Evolutionary conservation across 2,329 filamentous ascomycete genomes (phyloP).

Genomic region (Knufia petricola): DNA sequence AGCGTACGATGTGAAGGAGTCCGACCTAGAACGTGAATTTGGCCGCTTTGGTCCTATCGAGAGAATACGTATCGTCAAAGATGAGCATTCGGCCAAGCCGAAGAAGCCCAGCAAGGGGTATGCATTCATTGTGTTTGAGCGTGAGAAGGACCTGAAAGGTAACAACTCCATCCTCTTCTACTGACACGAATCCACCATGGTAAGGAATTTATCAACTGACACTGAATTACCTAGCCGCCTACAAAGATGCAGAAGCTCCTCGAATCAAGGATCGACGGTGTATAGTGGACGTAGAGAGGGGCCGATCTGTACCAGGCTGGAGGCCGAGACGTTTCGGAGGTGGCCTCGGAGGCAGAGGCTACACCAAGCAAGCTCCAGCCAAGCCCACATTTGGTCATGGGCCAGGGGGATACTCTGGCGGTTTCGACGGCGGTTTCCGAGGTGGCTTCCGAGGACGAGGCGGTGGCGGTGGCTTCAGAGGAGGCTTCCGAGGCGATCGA

Average conservation of each 20-base stretch:
- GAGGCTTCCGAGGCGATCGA: conserved; percentile 28
- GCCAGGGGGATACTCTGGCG: conserved; percentile 46
- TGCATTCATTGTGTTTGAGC: conserved; percentile 92
- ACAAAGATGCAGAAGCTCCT: conserved; percentile 79
- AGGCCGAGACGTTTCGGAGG: conserved; percentile 84
- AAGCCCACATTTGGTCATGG: conserved; percentile 59
- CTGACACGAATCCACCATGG: conserved; percentile 11
- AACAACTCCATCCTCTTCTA: conserved; percentile 34
- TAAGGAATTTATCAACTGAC: conserved; percentile 30
- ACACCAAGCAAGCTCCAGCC: conserved; percentile 70
- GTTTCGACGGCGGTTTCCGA: conserved; percentile 36
- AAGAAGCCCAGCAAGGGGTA: conserved; percentile 81
- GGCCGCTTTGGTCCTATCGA: conserved; percentile 89
- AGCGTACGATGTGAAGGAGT: conserved; percentile 78
- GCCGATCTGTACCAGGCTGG: conserved; percentile 89
- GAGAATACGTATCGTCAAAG: conserved; percentile 77
- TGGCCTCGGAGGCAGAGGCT: conserved; percentile 82
- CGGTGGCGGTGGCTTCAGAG: conserved; percentile 44
- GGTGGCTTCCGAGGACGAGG: conserved; percentile 35
- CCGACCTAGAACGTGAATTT: conserved; percentile 89
- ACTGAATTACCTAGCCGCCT: conserved; percentile 58
- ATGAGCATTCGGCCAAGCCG: conserved; percentile 68
- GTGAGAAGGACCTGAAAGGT: conserved; percentile 99
- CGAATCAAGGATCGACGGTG: conserved; percentile 86
- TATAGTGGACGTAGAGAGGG: conserved; percentile 91